Conservation (phyloP, 2,329 filamentous ascomycete genomes). For the Parasarocladium wereldwijsianum region DNA sequence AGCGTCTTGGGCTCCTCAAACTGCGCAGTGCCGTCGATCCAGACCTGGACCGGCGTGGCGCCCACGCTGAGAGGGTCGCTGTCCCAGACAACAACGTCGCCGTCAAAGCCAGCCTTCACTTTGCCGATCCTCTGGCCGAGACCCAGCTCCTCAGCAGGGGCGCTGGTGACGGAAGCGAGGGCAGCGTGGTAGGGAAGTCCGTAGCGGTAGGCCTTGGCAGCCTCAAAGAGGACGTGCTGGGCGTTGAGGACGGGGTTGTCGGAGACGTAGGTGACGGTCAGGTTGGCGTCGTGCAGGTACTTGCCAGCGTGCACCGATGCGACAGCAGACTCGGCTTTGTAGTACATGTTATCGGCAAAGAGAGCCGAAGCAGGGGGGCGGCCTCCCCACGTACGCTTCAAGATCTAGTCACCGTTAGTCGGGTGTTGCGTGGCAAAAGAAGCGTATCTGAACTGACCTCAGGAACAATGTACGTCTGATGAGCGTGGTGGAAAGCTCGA, state of each 20-base stretch:
- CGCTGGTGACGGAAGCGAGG: conserved; percentile 40
- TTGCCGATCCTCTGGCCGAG: conserved; percentile 44
- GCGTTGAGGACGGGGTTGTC: conserved; percentile 58
- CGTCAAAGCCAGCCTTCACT: conserved; percentile 39
- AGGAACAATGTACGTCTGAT: conserved; percentile 47
- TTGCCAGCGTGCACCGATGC: conserved; percentile 54
- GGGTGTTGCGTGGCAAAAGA: background rate
- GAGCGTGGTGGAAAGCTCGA: conserved; percentile 53
- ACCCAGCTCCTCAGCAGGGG: conserved; percentile 42
- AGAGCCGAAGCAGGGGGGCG: conserved; percentile 42
- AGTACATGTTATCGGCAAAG: conserved; percentile 60
- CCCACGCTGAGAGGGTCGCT: conserved; percentile 46
- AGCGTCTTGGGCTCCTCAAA: conserved; percentile 36
- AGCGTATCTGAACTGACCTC: conserved; percentile 27
- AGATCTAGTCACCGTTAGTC: conserved; percentile 20
- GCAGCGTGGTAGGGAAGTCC: conserved; percentile 47
- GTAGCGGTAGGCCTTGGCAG: conserved; percentile 43
- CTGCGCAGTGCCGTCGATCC: conserved; percentile 47
- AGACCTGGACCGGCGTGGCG: conserved; percentile 44
- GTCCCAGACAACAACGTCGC: conserved; percentile 45
- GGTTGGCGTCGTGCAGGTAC: conserved; percentile 46
- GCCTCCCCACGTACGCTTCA: conserved; percentile 40
- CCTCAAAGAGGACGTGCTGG: conserved; percentile 54
- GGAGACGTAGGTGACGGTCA: conserved; percentile 54
- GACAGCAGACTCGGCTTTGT: conserved; percentile 52